Percentiles rank a stretch among this genome's conserved stretches.
Evolutionary conservation across 805 yeast species (phyloP).

Genomic region (Lachancea cidri): DNA sequence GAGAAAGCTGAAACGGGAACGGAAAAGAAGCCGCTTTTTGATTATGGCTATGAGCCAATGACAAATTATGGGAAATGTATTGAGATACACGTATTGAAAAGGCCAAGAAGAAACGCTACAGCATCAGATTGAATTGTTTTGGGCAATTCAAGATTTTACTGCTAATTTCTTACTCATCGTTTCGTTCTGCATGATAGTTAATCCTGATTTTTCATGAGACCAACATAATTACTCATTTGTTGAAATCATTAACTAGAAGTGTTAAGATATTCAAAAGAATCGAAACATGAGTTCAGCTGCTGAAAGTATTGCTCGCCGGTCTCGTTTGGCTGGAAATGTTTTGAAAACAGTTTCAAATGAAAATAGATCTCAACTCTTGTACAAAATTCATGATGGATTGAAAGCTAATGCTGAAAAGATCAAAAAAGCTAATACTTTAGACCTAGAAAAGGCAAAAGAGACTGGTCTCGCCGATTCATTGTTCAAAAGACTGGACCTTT

Average conservation of each 20-base stretch:
- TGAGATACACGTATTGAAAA: constrained; percentile 26
- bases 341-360: constrained; percentile 73
- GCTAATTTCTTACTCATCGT: no score
- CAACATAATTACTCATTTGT: no score
- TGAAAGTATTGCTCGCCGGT: constrained; percentile 71
- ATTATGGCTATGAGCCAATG: constrained; percentile 20
- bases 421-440: constrained; percentile 66
- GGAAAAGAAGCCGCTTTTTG: constrained; percentile 24
- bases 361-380: constrained; percentile 67
- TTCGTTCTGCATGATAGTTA: no score
- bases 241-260: no score
- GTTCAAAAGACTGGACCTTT: constrained; percentile 77
- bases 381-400: constrained; percentile 67
- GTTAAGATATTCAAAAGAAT: no score
- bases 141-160: no score
- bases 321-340: constrained; percentile 77
- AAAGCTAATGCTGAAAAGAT: constrained; percentile 54
- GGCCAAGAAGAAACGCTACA: constrained; percentile 24
- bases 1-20: background rate
- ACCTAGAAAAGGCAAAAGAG: constrained; percentile 64
- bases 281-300: constrained; percentile 34
- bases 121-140: background rate
- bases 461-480: constrained; percentile 62
- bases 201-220: no score
- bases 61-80: constrained; percentile 24